phyloP scores from a whole-genome alignment of 192 early-diverging fungal species.

The Coemansia sp. region DNA sequence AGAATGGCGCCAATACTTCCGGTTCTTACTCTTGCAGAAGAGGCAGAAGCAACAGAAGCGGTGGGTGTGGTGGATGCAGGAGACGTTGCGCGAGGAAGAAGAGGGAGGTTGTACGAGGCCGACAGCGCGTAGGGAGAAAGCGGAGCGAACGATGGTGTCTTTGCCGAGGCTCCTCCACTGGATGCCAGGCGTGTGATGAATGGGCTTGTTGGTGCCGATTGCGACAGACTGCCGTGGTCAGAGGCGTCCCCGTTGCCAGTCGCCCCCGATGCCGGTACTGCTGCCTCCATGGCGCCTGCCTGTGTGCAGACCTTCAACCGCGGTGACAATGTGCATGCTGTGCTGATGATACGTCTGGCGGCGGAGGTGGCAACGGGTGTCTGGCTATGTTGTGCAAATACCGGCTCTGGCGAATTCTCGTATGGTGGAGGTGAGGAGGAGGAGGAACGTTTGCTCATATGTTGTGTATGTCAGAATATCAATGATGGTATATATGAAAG shows the following conservation, averaged over 20 bases:
- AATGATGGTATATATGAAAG: no score
- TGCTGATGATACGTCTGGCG: background rate
- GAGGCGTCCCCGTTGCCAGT: background rate
- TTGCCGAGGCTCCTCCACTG: background rate
- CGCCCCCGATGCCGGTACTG: no score
- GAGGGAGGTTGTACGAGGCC: background rate
- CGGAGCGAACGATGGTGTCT: conserved; percentile 1
- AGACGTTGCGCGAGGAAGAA: background rate
- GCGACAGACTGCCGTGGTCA: conserved; percentile 11
- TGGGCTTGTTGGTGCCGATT: conserved; percentile 44
- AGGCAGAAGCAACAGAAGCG: background rate
- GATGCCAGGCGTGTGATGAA: background rate
- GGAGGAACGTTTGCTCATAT: conserved; percentile 3
- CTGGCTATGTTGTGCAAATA: conserved; percentile 1
- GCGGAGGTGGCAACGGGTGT: background rate
- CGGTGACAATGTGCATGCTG: background rate
- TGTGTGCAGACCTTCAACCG: background rate
- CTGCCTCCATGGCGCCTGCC: background rate
- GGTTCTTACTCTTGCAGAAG: background rate
- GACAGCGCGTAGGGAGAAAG: background rate
- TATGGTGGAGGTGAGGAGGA: background rate
- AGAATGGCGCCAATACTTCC: conserved; percentile 6
- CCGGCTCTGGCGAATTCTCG: background rate
- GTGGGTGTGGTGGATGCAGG: background rate
- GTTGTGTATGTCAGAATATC: background rate